A percentile compares a stretch with the other conserved stretches of the same genome.
Evolutionary conservation across 352 stramenopile species (phyloP).

Genomic region (Phytophthora ramorum): DNA sequence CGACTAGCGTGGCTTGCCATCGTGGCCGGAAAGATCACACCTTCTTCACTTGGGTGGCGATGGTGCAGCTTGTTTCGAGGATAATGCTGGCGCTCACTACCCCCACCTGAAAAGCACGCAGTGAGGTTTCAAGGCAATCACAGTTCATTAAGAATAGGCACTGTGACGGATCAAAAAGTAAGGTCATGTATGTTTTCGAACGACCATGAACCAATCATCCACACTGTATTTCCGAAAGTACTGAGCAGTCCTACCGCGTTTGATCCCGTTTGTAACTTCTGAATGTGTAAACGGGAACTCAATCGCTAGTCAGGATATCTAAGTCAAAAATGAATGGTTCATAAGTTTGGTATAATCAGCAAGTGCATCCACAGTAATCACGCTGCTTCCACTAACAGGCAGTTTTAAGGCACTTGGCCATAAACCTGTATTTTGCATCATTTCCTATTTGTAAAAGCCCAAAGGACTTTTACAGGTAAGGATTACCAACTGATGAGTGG

Average conservation of each 20-base stretch:
- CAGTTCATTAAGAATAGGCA: too few relatives aligned
- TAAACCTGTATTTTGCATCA: constrained; percentile 81
- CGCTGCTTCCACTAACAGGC: constrained; percentile 75
- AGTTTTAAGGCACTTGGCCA: constrained; percentile 84
- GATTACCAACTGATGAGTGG: constrained; percentile 87
- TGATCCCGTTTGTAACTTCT: too few relatives aligned
- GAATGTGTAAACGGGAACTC: neutral
- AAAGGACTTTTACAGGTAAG: constrained; percentile 77
- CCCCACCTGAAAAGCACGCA: constrained; percentile 42
- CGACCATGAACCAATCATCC: too few relatives aligned
- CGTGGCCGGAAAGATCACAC: constrained; percentile 42
- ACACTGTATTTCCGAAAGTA: too few relatives aligned
- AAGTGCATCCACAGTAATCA: constrained; percentile 81
- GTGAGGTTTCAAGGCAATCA: constrained; percentile 26
- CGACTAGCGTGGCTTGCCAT: constrained; percentile 38
- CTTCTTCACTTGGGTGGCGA: constrained; percentile 34
- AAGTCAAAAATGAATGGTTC: constrained; percentile 10
- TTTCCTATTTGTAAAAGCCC: constrained; percentile 83
- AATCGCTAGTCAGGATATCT: too few relatives aligned
- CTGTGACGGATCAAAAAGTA: too few relatives aligned
- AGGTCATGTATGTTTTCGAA: too few relatives aligned
- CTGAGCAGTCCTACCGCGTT: too few relatives aligned
- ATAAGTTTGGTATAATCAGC: constrained; percentile 61
- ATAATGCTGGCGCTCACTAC: constrained; percentile 42
- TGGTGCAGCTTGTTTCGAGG: constrained; percentile 29